Evolutionary conservation across 495 filamentous ascomycete genomes (phyloP).

Genomic region (Lindgomyces ingoldianus): DNA sequence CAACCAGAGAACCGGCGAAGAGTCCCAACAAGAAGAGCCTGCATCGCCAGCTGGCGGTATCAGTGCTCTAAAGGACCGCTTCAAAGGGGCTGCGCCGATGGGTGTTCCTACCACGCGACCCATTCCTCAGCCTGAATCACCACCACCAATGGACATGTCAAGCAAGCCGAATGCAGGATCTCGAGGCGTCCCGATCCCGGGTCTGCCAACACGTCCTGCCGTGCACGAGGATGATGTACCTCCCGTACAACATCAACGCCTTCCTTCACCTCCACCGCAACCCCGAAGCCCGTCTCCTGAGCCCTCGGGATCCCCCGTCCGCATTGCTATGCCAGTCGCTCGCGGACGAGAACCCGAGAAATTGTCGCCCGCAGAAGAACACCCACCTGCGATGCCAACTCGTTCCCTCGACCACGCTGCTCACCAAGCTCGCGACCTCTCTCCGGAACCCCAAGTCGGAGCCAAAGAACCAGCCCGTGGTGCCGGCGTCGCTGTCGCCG

Average conservation of each 20-base stretch:
- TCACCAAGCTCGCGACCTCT: conserved; percentile 63
- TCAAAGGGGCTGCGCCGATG: conserved; percentile 69
- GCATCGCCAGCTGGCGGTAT: conserved; percentile 61
- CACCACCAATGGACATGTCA: conserved; percentile 62
- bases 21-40: conserved; percentile 53
- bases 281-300: conserved; percentile 62
- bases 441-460: conserved; percentile 58
- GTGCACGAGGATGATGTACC: conserved; percentile 57
- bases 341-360: conserved; percentile 60
- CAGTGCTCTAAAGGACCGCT: conserved; percentile 71
- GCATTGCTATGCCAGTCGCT: conserved; percentile 82
- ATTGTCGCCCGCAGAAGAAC: conserved; percentile 55
- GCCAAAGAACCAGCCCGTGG: conserved; percentile 63
- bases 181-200: conserved; percentile 71
- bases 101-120: conserved; percentile 55
- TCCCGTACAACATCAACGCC: conserved; percentile 49
- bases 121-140: conserved; percentile 49
- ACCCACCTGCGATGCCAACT: conserved; percentile 57
- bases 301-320: conserved; percentile 70
- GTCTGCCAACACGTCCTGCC: conserved; percentile 63
- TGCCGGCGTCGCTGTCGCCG: conserved; percentile 58
- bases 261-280: conserved; percentile 60
- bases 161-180: conserved; percentile 60
- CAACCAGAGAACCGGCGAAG: conserved; percentile 61
- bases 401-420: conserved; percentile 60